These are phyloP conservation scores for Leishmania guyanensis DNA, from an alignment of 208 protist species.

Conservation along the genomic window DNA sequence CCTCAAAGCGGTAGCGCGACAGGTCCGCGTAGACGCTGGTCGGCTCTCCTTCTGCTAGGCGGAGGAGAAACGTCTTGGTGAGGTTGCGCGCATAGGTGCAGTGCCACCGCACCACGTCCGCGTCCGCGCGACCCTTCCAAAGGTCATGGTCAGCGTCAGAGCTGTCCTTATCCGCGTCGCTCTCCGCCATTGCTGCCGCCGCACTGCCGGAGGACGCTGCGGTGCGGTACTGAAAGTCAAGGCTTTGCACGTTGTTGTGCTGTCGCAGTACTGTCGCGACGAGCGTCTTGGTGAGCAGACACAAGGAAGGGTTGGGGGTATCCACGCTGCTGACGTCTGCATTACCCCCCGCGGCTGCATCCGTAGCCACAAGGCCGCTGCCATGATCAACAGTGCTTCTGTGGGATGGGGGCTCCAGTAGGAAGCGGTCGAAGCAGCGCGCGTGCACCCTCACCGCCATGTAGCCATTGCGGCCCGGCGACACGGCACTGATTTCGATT, in stretches of 20 bases:
- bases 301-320: constrained; percentile 10
- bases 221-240: constrained; percentile 17
- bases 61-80: constrained; percentile 49
- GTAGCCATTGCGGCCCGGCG: constrained; percentile 32
- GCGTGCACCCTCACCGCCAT: constrained; percentile 40
- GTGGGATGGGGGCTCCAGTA: background rate
- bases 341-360: background rate
- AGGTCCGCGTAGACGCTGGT: constrained; percentile 21
- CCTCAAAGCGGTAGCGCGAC: constrained; percentile 48
- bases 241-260: constrained; percentile 28
- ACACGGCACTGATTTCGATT: constrained; percentile 49
- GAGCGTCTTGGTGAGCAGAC: constrained; percentile 46
- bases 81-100: constrained; percentile 36
- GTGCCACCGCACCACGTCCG: constrained; percentile 43
- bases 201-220: background rate
- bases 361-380: background rate
- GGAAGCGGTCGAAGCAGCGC: constrained; percentile 41
- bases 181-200: background rate
- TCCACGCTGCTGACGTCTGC: background rate
- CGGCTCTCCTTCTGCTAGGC: constrained; percentile 41
- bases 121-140: constrained; percentile 8
- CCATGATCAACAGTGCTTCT: background rate
- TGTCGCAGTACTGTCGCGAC: constrained; percentile 50
- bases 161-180: background rate
- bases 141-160: background rate